Base-by-base conservation (phyloP, 2,329 filamentous ascomycete species). In the Fusarium nisikadoi region DNA sequence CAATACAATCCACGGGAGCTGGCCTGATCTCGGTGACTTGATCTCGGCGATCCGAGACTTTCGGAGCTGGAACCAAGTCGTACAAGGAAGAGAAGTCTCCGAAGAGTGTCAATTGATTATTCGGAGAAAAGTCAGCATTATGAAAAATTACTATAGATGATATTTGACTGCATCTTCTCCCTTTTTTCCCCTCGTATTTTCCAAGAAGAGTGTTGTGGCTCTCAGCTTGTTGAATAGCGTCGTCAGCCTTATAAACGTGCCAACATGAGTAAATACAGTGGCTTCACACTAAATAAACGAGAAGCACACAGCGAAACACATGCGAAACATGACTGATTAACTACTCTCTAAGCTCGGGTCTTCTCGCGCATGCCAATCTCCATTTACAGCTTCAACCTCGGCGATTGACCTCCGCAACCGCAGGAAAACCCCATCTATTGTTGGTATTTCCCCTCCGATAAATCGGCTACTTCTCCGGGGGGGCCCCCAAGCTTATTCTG, bases 371-470 rank as follows among this genome's bases (percentile, higher is more conserved):
- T 67, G 50, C 47, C 29, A 13, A 64, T 65, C 35, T 65, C 33
- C 59, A 43, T 38, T 59, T 59, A 59, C 52, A 25, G 13, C 31
- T 52, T 52, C 47, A 52, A 70, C 71, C 71, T 73, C 71, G 71
- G 71, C 56, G 70, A 64, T 73, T 56, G 50, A 65, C 57, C 66
- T 70, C 70, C 68, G 62, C 58, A 64, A 55, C 38, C 47, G 41
- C n/a, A 53, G 17, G 31, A 52, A 52, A 53, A 62, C 58, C 29
- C 50, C 38, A 42, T 43, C 27, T 25, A 36, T 67, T 46, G 42
- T 65, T 68, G 62, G 63, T 41, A 38, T 41, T 49, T 52, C 55
- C 68, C 52, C 62, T 65, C 71, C 69, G 69, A 55, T 68, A 65
- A 47, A 56, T 73, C 70, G 66, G 71, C 46, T 58, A 55, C 50